Evolutionary conservation across 768 basidiomycete genomes (phyloP), one percentile per base, ranked within the genome.

Genomic region (Filobasidium wieringae): DNA sequence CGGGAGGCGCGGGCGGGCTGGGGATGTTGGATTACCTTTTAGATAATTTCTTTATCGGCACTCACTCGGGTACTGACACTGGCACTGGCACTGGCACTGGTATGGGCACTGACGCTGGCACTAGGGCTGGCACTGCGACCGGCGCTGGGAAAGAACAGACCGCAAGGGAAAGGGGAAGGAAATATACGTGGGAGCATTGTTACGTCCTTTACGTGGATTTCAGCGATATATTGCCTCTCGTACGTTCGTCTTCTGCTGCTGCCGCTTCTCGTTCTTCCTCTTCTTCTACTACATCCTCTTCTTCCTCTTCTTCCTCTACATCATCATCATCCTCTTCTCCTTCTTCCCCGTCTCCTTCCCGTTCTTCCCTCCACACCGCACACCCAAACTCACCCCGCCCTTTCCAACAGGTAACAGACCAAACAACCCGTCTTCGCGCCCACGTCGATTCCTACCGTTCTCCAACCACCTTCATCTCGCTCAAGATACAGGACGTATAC

Each of bases 201-300:
- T 64, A 57, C 56, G 64, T 70, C n/a, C 62, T 71, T 8, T 64
- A 73, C 63, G 70, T 73, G 19, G 68, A 71, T 26, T 73, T 70
- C 57, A 53, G 62, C 7, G 60, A 59, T 22, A 67, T 71, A 1
- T 33, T 66, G n/a, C n/a, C n/a, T n/a, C n/a, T n/a, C n/a, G n/a
- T n/a, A n/a, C n/a, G n/a, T n/a, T n/a, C n/a, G n/a, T n/a, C n/a
- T n/a, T n/a, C n/a, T n/a, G n/a, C n/a, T n/a, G n/a, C n/a, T n/a
- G n/a, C n/a, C n/a, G n/a, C n/a, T n/a, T n/a, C n/a, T n/a, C n/a
- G n/a, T n/a, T n/a, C n/a, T n/a, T n/a, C n/a, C n/a, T n/a, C n/a
- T n/a, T n/a, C n/a, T n/a, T n/a, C n/a, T n/a, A n/a, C n/a, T n/a
- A n/a, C 1, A 50, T 11, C 36, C 11, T 37, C 19, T 37, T 37